Conservation (phyloP, 78 protist species). For the Guillardia theta region DNA sequence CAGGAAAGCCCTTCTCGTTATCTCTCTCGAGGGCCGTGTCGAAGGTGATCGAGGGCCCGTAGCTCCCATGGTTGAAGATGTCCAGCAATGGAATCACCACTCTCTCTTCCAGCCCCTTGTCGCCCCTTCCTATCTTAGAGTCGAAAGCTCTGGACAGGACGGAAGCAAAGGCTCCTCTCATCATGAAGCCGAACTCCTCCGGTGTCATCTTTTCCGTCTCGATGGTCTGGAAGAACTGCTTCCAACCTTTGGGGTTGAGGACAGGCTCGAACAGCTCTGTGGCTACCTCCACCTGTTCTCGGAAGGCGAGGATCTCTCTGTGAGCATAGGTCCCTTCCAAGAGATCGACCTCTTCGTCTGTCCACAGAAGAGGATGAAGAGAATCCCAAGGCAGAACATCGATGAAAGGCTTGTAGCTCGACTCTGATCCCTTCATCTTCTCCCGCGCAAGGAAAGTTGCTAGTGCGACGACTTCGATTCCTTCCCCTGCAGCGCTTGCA, state of each 20-base stretch:
- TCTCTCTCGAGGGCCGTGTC: not conserved
- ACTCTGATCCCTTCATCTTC: not conserved
- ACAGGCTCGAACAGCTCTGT: constrained; percentile 10
- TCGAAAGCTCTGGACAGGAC: not conserved
- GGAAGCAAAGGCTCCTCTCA: constrained; percentile 35
- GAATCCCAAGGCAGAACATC: constrained; percentile 11
- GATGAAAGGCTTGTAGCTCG: not conserved
- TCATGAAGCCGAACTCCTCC: constrained; percentile 14
- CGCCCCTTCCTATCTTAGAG: not conserved
- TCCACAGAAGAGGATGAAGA: constrained; percentile 18
- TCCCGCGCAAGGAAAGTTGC: constrained; percentile 13
- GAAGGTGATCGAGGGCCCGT: not conserved
- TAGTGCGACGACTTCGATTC: not conserved
- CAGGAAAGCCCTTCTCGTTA: not conserved
- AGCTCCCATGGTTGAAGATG: not conserved
- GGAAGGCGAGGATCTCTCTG: not conserved
- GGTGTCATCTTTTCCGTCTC: not conserved
- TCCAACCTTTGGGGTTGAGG: not conserved
- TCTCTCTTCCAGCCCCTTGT: not conserved
- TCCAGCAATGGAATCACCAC: not conserved
- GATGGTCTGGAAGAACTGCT: not conserved
- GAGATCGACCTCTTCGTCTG: not conserved
- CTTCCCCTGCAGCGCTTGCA: not conserved
- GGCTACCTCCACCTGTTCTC: not conserved
- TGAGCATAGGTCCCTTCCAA: not conserved